phyloP scores from a whole-genome alignment of 441 rosid genomes.

The Erysimum pusillum region DNA sequence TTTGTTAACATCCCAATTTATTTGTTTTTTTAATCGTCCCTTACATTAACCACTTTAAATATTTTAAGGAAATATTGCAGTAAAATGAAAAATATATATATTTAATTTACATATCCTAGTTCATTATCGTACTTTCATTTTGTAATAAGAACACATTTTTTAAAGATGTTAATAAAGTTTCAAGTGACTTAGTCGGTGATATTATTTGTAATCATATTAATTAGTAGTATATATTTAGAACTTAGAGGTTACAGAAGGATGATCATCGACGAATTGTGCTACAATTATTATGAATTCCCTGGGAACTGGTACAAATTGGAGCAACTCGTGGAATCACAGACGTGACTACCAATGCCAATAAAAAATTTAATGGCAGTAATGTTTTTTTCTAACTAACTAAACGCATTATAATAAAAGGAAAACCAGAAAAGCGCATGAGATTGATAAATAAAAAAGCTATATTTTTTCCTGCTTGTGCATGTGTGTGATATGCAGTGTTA shows the following conservation, averaged over 20 bases:
- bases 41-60: not conserved
- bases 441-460: not conserved
- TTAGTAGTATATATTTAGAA: not conserved
- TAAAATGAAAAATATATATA: no score
- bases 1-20: not conserved
- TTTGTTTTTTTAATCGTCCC: not conserved
- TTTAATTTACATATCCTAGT: no score
- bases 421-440: not conserved
- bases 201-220: not conserved
- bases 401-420: not conserved
- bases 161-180: no score
- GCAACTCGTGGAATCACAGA: not conserved
- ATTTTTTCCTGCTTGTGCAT: not conserved
- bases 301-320: not conserved
- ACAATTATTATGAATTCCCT: not conserved
- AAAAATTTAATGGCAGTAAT: not conserved
- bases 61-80: no score
- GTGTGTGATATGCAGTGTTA: slow-evolving; percentile 14
- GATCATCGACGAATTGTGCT: not conserved
- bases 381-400: not conserved
- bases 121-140: no score
- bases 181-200: not conserved
- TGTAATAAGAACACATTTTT: no score
- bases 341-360: slow-evolving; percentile 1
- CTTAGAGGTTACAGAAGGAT: not conserved